Evolutionary conservation across 768 basidiomycete genomes (phyloP), one percentile per base, ranked within the genome.

Genomic region (Auriculariales sp.): DNA sequence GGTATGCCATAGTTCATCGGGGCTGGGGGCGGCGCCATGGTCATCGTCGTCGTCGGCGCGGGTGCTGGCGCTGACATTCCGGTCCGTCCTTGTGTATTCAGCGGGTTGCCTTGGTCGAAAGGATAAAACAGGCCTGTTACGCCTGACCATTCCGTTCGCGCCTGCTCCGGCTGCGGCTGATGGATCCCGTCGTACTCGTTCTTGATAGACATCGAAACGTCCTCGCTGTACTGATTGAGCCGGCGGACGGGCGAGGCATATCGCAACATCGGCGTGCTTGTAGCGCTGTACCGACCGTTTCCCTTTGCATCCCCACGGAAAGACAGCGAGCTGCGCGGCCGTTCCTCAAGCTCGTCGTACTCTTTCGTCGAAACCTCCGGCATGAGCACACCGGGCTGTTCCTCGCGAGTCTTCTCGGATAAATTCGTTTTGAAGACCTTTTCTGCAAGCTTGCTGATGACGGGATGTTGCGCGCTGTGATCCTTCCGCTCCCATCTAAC

Each of bases 401-500:
- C 56, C 61, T 39, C 58, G 61, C 47, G 19, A 71, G 70, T 36
- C 82, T 73, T 29, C 39, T 74, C 69, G 55, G 75, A 75, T n/a
- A 89, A 68, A 59, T 82, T 74, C 45, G 83, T 78, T 22, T 73
- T 74, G 68, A 90, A 80, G 22, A 89, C 83, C 49, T 78, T 78
- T 64, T 88, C 84, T 0, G 83, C 87, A 45, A 91, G 75, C 57
- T 78, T 81, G 12, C 83, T 77, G 52, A 89, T 86, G 47, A 89
- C 75, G n/a, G 88, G 87, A 57, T 88, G 85, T 1, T 79, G 80
- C 36, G 83, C 84, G 36, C 79, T 79, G 49, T 77, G 64, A 59
- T 90, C 87, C 61, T 82, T 87, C 48, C 88, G 77, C 59, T 88
- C 85, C 88, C 88, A 91, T 5, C n/a, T n/a, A n/a, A n/a, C n/a